Evolutionary conservation across 257 asterid genomes (phyloP), one percentile per base, ranked within the genome.

Genomic region (Lithospermum erythrorhizon): DNA sequence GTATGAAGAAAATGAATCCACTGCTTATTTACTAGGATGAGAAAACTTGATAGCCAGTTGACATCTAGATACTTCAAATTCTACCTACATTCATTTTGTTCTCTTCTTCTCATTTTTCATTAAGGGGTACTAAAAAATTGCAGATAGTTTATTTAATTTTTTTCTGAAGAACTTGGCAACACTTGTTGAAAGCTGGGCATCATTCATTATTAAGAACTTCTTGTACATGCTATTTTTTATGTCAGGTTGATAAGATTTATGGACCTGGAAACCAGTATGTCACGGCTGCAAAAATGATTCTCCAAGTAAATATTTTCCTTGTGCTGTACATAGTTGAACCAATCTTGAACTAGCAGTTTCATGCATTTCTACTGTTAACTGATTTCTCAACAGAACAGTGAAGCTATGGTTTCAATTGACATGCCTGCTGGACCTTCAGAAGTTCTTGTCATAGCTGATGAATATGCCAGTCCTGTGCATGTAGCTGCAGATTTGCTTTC

Each of bases 381-480:
- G 49, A 72, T 72, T 71, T 75, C 41, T 68, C 67, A 67, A 68
- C 82, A 93, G 98, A 93, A 89, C 71, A 93, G 98, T 65, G 98
- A 87, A 71, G 98, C 96, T 52, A 82, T 91, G 98, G 72, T 88
- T 67, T 88, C 95, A 59, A 88, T 91, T 75, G 98, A 91, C 83
- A 91, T 91, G 98, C 96, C 98, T 16, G 94, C 96, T 72, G 96
- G 96, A 72, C 98, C 98, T 65, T 91, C 98, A 16, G 98, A 91
- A 91, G 96, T 91, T 67, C 98, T 91, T 70, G 94, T 88, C 67
- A 84, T 86, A 64, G 96, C 95, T 66, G 98, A 88, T 74, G 74
- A 84, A 71, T 70, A 81, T 72, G 89, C 96, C 58, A 91, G 72
- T 72, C 95, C 94, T 68, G 94, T 82, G 65, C 94, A 91, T 69